These are phyloP conservation scores for Fusarium tupiense DNA, from an alignment of 2,329 filamentous ascomycete genomes.

Conservation along the genomic window DNA sequence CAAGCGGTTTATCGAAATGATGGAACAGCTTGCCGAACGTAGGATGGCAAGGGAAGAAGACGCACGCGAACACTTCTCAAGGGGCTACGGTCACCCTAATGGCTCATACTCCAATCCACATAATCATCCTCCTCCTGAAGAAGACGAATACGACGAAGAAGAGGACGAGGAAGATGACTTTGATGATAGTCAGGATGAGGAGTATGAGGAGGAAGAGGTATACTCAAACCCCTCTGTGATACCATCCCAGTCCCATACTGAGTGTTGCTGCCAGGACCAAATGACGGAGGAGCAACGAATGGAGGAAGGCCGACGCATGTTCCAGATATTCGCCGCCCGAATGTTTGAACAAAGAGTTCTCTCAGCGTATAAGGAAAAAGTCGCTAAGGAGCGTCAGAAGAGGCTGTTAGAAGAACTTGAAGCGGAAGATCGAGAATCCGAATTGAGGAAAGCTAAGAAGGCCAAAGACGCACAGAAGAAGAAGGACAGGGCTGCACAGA, in stretches of 20 bases:
- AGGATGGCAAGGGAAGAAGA: slow-evolving; percentile 97
- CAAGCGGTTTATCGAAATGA: slow-evolving; percentile 99
- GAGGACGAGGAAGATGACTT: slow-evolving; percentile 71
- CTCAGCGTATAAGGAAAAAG: slow-evolving; percentile 97
- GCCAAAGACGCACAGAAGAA: slow-evolving; percentile 93
- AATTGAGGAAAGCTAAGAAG: slow-evolving; percentile 89
- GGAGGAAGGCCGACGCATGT: slow-evolving; percentile 98
- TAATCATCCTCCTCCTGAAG: slow-evolving; percentile 79
- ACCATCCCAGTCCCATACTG: slow-evolving; percentile 54
- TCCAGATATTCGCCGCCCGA: slow-evolving; percentile 97
- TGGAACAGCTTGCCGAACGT: slow-evolving; percentile 98
- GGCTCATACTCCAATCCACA: slow-evolving; percentile 69
- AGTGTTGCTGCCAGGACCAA: slow-evolving; percentile 75
- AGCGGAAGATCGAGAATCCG: slow-evolving; percentile 80
- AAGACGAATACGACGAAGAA: slow-evolving; percentile 78
- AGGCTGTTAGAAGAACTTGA: slow-evolving; percentile 91
- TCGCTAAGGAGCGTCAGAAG: slow-evolving; percentile 89
- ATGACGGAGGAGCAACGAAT: slow-evolving; percentile 99
- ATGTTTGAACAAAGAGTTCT: slow-evolving; percentile 99
- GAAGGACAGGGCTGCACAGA: slow-evolving; percentile 91
- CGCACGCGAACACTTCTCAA: slow-evolving; percentile 70
- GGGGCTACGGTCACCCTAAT: slow-evolving; percentile 68
- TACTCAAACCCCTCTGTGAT: slow-evolving; percentile 56
- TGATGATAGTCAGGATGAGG: slow-evolving; percentile 69
- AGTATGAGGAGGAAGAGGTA: slow-evolving; percentile 84